Base-by-base conservation (phyloP, 129 eudicot genomes). In the Flaveria sonorensis region DNA sequence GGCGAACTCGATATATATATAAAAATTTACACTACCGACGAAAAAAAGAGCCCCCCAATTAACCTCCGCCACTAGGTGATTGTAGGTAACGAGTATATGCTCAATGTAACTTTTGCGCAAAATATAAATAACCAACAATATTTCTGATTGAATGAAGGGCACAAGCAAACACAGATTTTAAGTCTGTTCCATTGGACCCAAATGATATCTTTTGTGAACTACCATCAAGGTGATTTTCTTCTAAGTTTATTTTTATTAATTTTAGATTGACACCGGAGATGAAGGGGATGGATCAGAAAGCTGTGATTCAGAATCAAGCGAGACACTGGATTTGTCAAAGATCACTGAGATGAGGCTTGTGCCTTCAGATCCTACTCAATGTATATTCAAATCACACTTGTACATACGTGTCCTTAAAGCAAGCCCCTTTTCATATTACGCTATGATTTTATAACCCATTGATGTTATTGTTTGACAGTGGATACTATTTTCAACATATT, bases 271-370 rank as follows among this genome's bases (percentile, higher is more conserved):
- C 45, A 86, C 76, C 13, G 97, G 96, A 59, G 85, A 75, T 63
- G 84, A 78, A 45, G 96, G 81, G 21, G 90, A 88, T 26, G 90
- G 80, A 68, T 77, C 87, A 73, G 98, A 90, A 36, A 83, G 81
- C 77, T 82, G 88, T 39, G 93, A 94, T 68, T 85, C 92, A 42
- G 93, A 93, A 77, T 62, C 78, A 21, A 76, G 70, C 61, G 92
- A 77, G 61, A 46, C 79, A 23, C 48, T 85, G 26, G 91, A 88
- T 77, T 77, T 94, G 68, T 84, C 90, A 43, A 91, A 77, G 77
- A 59, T 91, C 79, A 83, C 92, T 1, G 98, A 91, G 78, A 82
- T 91, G 97, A 86, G 98, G 69, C 97, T 94, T 62, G 91, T 91
- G 72, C 96, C 93, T 6, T 86, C 92, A 13, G 98, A 94, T 82